A percentile compares a stretch with the other conserved stretches of the same genome.
These are phyloP conservation scores for Sclerotinia subarctica DNA, from an alignment of 2,329 filamentous ascomycete genomes.

Conservation along the genomic window DNA sequence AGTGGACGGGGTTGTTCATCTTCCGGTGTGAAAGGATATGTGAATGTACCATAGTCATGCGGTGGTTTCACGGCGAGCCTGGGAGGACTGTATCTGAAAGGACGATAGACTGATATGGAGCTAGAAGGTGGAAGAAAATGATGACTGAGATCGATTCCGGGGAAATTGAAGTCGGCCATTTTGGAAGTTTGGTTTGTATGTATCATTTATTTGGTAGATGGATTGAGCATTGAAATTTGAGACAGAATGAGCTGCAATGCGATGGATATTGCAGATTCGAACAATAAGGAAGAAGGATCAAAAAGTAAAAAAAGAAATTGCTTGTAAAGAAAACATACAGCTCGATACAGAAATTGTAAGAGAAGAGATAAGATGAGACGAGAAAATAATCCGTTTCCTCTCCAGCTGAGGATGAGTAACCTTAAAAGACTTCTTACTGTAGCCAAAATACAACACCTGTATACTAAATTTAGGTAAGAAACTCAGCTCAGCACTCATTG, in stretches of 20 bases:
- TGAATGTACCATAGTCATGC: constrained; percentile 16
- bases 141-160: constrained; percentile 12
- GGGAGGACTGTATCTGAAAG: background rate
- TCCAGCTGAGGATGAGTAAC: constrained; percentile 3
- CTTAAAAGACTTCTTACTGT: constrained; percentile 4
- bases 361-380: background rate
- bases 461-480: constrained; percentile 2
- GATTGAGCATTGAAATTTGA: background rate
- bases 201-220: background rate
- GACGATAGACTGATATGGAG: constrained; percentile 2
- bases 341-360: background rate
- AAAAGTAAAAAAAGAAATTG: background rate
- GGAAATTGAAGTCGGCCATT: constrained; percentile 16
- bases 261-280: background rate
- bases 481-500: background rate
- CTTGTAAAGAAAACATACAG: background rate
- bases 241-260: background rate
- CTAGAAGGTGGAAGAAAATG: constrained; percentile 5
- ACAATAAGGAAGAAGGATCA: background rate
- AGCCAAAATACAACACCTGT: background rate
- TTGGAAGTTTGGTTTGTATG: background rate
- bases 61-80: background rate
- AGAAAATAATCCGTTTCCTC: background rate
- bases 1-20: background rate
- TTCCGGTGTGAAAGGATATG: background rate